A percentile compares a stretch with the other conserved stretches of the same genome.
phyloP scores from a whole-genome alignment of 495 filamentous ascomycete genomes.

The Penicillium bialowiezense region DNA sequence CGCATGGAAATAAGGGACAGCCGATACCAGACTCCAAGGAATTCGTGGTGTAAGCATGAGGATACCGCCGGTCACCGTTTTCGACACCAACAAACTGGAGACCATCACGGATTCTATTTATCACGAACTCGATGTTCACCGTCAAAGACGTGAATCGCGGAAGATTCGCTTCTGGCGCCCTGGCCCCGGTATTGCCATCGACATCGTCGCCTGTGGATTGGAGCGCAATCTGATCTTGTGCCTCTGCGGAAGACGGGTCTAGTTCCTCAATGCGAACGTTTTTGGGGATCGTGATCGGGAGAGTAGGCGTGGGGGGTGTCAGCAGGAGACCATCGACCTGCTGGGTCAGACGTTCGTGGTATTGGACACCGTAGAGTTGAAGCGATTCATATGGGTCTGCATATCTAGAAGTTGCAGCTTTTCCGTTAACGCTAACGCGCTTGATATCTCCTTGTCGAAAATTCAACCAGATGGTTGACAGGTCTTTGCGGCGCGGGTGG shows the following conservation, averaged over 20 bases:
- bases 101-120: constrained; percentile 74
- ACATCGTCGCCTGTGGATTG: constrained; percentile 36
- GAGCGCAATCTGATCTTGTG: constrained; percentile 46
- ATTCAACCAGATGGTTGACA: constrained; percentile 72
- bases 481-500: constrained; percentile 61
- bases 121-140: constrained; percentile 69
- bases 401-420: constrained; percentile 56
- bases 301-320: constrained; percentile 55
- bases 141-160: constrained; percentile 55
- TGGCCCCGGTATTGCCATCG: constrained; percentile 34
- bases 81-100: constrained; percentile 86
- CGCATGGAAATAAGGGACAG: constrained; percentile 84
- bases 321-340: constrained; percentile 63
- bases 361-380: constrained; percentile 68
- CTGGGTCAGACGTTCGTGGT: constrained; percentile 68
- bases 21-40: constrained; percentile 72
- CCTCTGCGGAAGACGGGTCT: constrained; percentile 52
- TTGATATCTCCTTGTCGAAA: constrained; percentile 82
- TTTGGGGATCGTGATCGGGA: constrained; percentile 63
- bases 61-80: constrained; percentile 74
- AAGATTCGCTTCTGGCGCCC: constrained; percentile 35
- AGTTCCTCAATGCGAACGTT: constrained; percentile 64
- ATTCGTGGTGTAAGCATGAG: constrained; percentile 87
- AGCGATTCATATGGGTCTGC: constrained; percentile 69
- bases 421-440: constrained; percentile 67